Evolutionary conservation across 345 rosid species (phyloP).

Genomic region (Arabis hirsuta): DNA sequence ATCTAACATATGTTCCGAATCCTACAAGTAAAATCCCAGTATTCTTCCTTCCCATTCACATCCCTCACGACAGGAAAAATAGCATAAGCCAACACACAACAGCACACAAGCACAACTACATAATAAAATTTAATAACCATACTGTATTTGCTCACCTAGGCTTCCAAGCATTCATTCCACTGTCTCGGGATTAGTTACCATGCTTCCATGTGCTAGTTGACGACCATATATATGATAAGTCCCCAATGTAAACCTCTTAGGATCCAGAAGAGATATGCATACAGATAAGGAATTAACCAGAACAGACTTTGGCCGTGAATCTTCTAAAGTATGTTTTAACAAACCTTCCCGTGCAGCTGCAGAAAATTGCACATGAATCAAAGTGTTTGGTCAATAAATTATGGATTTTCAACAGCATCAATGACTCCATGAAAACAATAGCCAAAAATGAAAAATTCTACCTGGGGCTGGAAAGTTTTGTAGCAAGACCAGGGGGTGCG

Average conservation of each 20-base stretch:
- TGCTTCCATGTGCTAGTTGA: slow-evolving; percentile 66
- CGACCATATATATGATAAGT: slow-evolving; percentile 64
- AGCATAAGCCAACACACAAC: slow-evolving; percentile 20
- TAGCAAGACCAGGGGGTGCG: slow-evolving; percentile 83
- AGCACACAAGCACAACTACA: slow-evolving; percentile 30
- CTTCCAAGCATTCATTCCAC: slow-evolving; percentile 90
- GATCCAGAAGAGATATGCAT: slow-evolving; percentile 91
- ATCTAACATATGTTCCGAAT: background rate
- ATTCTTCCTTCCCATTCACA: slow-evolving; percentile 12
- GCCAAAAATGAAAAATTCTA: slow-evolving; percentile 43
- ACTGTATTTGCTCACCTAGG: slow-evolving; percentile 59
- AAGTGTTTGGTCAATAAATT: slow-evolving; percentile 12
- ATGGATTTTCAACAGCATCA: slow-evolving; percentile 17
- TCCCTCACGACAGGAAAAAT: slow-evolving; percentile 11
- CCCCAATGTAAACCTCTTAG: slow-evolving; percentile 73
- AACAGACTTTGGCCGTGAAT: slow-evolving; percentile 84
- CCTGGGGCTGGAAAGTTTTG: slow-evolving; percentile 81
- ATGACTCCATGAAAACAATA: slow-evolving; percentile 12
- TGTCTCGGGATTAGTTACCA: slow-evolving; percentile 68
- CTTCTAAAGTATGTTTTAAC: slow-evolving; percentile 81
- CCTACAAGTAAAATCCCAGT: slow-evolving; percentile 9
- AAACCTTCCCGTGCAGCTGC: slow-evolving; percentile 86
- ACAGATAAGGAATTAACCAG: slow-evolving; percentile 85
- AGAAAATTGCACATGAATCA: slow-evolving; percentile 24
- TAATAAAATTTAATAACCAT: slow-evolving; percentile 7